phyloP scores from a whole-genome alignment of 805 yeast species.

The Saccharomycopsis amapae region DNA sequence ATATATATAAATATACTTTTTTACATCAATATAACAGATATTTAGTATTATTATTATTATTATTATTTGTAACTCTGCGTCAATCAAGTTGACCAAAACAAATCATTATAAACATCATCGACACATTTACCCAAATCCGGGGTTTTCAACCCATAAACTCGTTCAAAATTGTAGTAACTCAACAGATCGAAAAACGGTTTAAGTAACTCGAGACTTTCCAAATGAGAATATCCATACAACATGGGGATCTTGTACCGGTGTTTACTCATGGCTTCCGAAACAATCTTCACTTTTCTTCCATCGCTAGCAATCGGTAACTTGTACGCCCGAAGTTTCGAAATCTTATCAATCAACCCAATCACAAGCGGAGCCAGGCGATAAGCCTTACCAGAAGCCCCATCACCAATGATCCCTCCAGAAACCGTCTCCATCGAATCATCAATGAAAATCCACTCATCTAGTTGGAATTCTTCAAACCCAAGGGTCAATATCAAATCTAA shows the following conservation, averaged over 20 bases:
- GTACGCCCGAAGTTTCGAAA: constrained; percentile 34
- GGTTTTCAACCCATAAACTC: constrained; percentile 45
- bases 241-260: constrained; percentile 24
- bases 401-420: constrained; percentile 28
- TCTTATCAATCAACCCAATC: constrained; percentile 43
- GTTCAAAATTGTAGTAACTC: constrained; percentile 58
- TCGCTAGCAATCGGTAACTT: constrained; percentile 28
- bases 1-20: too few relatives aligned
- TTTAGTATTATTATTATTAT: too few relatives aligned
- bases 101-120: constrained; percentile 52
- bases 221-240: constrained; percentile 29
- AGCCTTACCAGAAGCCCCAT: neutral
- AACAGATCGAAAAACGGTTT: constrained; percentile 60
- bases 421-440: constrained; percentile 58
- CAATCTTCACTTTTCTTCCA: constrained; percentile 20
- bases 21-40: too few relatives aligned
- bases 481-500: constrained; percentile 66
- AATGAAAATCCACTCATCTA: constrained; percentile 79
- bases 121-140: constrained; percentile 42
- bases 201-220: constrained; percentile 40
- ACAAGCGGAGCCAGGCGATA: neutral
- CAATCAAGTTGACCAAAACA: constrained; percentile 29
- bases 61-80: neutral
- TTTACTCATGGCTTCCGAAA: constrained; percentile 12
- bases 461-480: constrained; percentile 71